Evolutionary conservation across 179 eudicot species (phyloP), one percentile per base, ranked within the genome.

Genomic region (Silene noctiflora): DNA sequence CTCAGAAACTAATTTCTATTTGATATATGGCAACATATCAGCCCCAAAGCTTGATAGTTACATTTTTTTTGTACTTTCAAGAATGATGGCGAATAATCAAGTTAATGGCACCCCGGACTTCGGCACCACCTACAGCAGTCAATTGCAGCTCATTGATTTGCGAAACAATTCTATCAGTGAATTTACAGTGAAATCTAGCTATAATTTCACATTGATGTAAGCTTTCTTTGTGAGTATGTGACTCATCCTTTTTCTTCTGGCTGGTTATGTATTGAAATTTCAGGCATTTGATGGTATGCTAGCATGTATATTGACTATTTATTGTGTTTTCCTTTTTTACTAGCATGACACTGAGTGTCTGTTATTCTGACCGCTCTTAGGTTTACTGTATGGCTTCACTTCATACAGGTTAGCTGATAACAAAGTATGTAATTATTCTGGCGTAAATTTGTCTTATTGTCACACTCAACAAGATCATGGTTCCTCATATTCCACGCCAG

Each of bases 81-180:
- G 96, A 68, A 71, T 74, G 22, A 60, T 90, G 55, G 78, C 79
- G 76, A 80, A 69, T 80, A 90, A 87, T 71, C 72, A 69, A 58
- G 75, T 90, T 35, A 87, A 72, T 70, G 91, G 90, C 62, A 84
- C 77, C 61, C 77, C 89, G 80, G 81, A 82, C 63, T n/a, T 90
- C 39, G 87, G 86, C 13, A 67, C 56, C 20, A 74, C 74, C 78
- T 84, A 77, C 63, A 80, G 83, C 73, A 81, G 64, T 76, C 82
- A 86, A 58, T 79, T 87, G 71, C 59, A 79, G 53, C 78, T 90
- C 65, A 68, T 83, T 76, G 86, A 87, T 80, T 74, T 90, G 74
- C 87, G 78, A 69, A 81, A 90, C 75, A 90, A 90, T 79, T 72
- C 85, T 66, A 83, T 89, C 55, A 39, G 4, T 19, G 77, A 67